Evolutionary conservation across 2,329 filamentous ascomycete genomes (phyloP).

Genomic region (Emmonsia crescens): DNA sequence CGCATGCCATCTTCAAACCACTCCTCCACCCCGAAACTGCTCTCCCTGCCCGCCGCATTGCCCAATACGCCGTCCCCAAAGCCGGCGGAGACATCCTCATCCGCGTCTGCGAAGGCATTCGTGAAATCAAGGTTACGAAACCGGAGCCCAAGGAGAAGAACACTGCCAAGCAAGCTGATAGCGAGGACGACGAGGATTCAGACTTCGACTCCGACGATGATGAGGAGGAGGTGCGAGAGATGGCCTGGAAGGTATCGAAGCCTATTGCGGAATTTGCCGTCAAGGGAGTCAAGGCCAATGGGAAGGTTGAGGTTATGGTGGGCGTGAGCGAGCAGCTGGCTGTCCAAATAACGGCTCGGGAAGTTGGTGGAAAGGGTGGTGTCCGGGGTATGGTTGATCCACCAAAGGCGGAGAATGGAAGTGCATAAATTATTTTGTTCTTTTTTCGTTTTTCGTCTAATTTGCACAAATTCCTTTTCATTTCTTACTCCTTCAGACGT

Average conservation of each 20-base stretch:
- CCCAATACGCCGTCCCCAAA: slow-evolving; percentile 65
- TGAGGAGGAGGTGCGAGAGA: slow-evolving; percentile 75
- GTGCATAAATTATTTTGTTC: slow-evolving; percentile 12
- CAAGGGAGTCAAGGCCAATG: slow-evolving; percentile 71
- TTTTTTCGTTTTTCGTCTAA: background rate
- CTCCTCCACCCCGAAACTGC: slow-evolving; percentile 80
- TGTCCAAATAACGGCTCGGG: slow-evolving; percentile 69
- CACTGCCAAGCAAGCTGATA: slow-evolving; percentile 47
- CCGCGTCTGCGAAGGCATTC: slow-evolving; percentile 75
- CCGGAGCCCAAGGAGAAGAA: slow-evolving; percentile 57
- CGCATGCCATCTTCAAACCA: slow-evolving; percentile 63
- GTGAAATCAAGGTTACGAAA: slow-evolving; percentile 89
- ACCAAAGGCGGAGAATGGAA: slow-evolving; percentile 25
- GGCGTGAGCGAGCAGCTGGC: slow-evolving; percentile 72
- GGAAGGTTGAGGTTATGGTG: slow-evolving; percentile 87
- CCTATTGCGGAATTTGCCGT: slow-evolving; percentile 77
- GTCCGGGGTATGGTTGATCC: slow-evolving; percentile 53
- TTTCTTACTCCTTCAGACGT: background rate
- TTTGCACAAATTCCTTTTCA: background rate
- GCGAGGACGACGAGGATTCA: slow-evolving; percentile 47
- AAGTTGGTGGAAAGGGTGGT: slow-evolving; percentile 79
- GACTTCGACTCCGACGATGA: slow-evolving; percentile 51
- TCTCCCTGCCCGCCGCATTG: slow-evolving; percentile 74
- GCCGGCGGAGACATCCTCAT: slow-evolving; percentile 80
- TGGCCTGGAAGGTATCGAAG: slow-evolving; percentile 80